Conservation (phyloP, 441 rosid species). For the Hura crepitans region DNA sequence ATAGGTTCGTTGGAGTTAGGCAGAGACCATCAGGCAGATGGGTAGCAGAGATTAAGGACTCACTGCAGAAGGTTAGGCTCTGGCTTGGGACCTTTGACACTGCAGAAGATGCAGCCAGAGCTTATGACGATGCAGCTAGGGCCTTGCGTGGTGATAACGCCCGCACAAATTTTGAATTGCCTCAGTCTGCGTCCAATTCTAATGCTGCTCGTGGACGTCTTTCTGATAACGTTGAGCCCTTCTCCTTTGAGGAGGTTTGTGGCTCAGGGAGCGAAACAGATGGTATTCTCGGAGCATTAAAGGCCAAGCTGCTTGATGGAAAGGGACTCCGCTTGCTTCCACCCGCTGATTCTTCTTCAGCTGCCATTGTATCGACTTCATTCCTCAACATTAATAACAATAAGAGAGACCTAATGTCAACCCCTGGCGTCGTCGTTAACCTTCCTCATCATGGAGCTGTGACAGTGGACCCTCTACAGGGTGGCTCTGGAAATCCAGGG, state of each 20-base stretch:
- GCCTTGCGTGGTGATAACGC: conserved; percentile 53
- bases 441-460: conserved; percentile 14
- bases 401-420: neutral
- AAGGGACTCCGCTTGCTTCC: conserved; percentile 30
- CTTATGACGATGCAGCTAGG: conserved; percentile 56
- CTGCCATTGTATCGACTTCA: too few relatives aligned
- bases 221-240: conserved; percentile 36
- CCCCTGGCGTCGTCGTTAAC: neutral
- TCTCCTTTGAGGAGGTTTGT: conserved; percentile 46
- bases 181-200: conserved; percentile 20
- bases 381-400: conserved; percentile 7
- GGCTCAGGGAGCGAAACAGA: conserved; percentile 31
- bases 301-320: conserved; percentile 44
- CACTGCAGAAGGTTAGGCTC: conserved; percentile 50
- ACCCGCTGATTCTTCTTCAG: conserved; percentile 15
- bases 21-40: conserved; percentile 61
- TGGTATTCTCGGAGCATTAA: conserved; percentile 49
- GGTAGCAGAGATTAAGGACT: conserved; percentile 68
- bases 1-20: conserved; percentile 49
- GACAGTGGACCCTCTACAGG: neutral
- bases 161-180: conserved; percentile 47
- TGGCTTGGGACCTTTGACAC: conserved; percentile 62
- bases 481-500: conserved; percentile 12
- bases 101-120: conserved; percentile 50
- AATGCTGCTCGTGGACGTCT: conserved; percentile 1